Evolutionary conservation across 805 yeast genomes (phyloP).

Genomic region (Pichia cabralensis): DNA sequence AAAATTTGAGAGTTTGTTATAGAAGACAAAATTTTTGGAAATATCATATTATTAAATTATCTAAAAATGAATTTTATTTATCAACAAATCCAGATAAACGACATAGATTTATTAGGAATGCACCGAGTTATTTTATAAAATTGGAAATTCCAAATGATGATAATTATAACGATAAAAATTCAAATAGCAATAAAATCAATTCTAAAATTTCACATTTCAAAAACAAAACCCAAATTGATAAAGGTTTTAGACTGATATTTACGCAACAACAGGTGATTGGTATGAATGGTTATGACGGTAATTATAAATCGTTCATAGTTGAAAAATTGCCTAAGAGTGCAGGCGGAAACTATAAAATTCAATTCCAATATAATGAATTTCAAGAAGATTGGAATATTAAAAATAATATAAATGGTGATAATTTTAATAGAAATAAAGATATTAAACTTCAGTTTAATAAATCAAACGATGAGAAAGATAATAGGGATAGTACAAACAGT

Average conservation of each 20-base stretch:
- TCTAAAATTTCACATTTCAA: too few species aligned
- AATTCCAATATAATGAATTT: slow-evolving; percentile 12
- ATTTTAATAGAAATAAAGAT: not conserved
- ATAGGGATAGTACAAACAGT: not conserved
- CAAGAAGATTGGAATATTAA: slow-evolving; percentile 9
- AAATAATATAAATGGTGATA: slow-evolving; percentile 5
- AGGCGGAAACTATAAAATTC: slow-evolving; percentile 16
- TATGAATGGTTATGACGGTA: slow-evolving; percentile 9
- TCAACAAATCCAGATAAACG: slow-evolving; percentile 58
- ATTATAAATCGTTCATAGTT: slow-evolving; percentile 13
- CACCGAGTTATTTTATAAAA: slow-evolving; percentile 52
- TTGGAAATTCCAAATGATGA: slow-evolving; percentile 17
- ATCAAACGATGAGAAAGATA: not conserved
- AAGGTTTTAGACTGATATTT: slow-evolving; percentile 27
- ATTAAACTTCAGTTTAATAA: slow-evolving; percentile 4
- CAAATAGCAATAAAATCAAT: too few species aligned
- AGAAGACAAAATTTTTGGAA: slow-evolving; percentile 38
- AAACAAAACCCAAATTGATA: slow-evolving; percentile 7
- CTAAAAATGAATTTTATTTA: slow-evolving; percentile 41
- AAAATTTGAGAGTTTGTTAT: slow-evolving; percentile 7
- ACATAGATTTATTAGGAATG: slow-evolving; percentile 49
- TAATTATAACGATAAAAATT: not conserved
- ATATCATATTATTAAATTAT: slow-evolving; percentile 49
- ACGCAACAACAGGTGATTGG: slow-evolving; percentile 16
- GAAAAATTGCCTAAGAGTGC: slow-evolving; percentile 13